These are phyloP conservation scores for Metschnikowia lochheadii DNA, from an alignment of 805 yeast species.

Conservation along the genomic window DNA sequence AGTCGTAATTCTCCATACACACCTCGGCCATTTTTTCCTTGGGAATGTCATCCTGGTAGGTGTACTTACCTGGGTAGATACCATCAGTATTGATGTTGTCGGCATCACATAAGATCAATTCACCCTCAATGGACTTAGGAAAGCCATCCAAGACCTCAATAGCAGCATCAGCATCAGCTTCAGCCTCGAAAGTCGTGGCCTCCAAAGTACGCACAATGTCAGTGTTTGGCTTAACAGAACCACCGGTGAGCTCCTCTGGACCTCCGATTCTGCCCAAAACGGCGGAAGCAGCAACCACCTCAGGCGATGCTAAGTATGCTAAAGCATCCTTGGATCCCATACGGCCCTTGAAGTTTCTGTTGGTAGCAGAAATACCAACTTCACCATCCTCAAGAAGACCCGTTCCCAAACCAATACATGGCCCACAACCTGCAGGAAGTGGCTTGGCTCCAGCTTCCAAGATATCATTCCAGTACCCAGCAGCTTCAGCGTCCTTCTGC, in stretches of 20 bases:
- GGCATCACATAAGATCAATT: conserved; percentile 91
- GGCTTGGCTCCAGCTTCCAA: conserved; percentile 92
- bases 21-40: conserved; percentile 97
- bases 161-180: conserved; percentile 27
- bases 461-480: conserved; percentile 89
- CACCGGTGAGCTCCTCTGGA: conserved; percentile 78
- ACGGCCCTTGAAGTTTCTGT: conserved; percentile 97
- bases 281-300: conserved; percentile 97
- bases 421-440: conserved; percentile 98
- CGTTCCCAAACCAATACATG: conserved; percentile 96
- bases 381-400: conserved; percentile 94
- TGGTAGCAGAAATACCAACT: conserved; percentile 97
- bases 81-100: conserved; percentile 98
- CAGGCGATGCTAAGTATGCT: conserved; percentile 95
- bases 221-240: conserved; percentile 39
- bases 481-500: conserved; percentile 84
- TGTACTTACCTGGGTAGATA: conserved; percentile 97
- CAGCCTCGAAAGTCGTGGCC: conserved; percentile 26
- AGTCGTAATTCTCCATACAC: conserved; percentile 98
- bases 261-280: conserved; percentile 90
- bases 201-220: conserved; percentile 46
- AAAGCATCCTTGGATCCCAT: conserved; percentile 97
- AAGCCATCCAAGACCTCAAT: conserved; percentile 86
- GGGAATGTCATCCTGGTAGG: conserved; percentile 96
- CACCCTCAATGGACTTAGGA: conserved; percentile 87